phyloP scores from a whole-genome alignment of 305 asterid species.

The Fraxinus sp. region DNA sequence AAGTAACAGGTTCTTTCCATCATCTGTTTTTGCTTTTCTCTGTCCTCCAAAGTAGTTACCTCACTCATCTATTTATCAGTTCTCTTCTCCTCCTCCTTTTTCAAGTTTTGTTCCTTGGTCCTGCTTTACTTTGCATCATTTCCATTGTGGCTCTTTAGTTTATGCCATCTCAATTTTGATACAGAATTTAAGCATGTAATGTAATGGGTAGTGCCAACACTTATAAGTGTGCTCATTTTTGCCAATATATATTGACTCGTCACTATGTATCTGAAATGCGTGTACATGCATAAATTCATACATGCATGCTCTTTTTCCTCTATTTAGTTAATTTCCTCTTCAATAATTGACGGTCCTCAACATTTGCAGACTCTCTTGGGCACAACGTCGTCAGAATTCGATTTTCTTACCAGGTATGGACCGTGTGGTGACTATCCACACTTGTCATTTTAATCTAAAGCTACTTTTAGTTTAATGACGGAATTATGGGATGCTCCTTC shows the following conservation, averaged over 20 bases:
- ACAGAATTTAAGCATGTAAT: background rate
- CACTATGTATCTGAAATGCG: background rate
- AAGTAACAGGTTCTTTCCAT: background rate
- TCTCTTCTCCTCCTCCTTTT: background rate
- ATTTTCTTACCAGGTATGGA: constrained; percentile 50
- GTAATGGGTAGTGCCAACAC: background rate
- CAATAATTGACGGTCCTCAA: constrained; percentile 5
- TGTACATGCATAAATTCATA: background rate
- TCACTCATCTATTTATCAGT: background rate
- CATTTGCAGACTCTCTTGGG: constrained; percentile 54
- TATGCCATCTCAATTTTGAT: background rate
- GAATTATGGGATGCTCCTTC: background rate
- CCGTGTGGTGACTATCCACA: background rate
- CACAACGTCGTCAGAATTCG: constrained; percentile 47
- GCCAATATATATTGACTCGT: background rate
- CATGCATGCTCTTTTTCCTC: background rate
- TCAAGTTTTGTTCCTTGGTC: background rate
- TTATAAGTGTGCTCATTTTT: background rate
- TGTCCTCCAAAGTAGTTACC: background rate
- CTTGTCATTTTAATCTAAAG: background rate
- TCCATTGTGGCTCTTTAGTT: background rate
- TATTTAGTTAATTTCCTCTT: background rate
- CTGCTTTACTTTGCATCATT: background rate
- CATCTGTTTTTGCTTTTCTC: background rate
- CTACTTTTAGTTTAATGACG: background rate